Conservation (phyloP, 2,329 filamentous ascomycete genomes). For the Microdochium bolleyi region DNA sequence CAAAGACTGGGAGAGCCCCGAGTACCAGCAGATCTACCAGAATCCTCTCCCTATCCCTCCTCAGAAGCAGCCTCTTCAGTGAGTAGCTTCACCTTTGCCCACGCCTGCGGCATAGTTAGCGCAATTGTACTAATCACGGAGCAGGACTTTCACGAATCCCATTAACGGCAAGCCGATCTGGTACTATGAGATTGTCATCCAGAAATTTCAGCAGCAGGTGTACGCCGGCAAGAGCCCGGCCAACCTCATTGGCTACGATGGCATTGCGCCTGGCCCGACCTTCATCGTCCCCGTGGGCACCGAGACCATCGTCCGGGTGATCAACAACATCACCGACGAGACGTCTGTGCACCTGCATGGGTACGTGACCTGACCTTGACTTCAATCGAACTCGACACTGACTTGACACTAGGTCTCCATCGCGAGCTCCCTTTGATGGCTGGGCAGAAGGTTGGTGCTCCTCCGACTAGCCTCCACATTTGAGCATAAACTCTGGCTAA, state of each 20-base stretch:
- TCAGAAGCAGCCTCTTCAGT: conserved; percentile 30
- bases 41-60: conserved; percentile 35
- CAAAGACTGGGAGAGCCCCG: conserved; percentile 17
- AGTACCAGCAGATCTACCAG: conserved; percentile 27
- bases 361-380: too few species aligned
- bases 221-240: conserved; percentile 24
- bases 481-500: too few species aligned
- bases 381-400: too few species aligned
- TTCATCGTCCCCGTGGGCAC: conserved; percentile 37
- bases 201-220: conserved; percentile 22
- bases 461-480: too few species aligned
- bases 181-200: conserved; percentile 27
- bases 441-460: conserved; percentile 31
- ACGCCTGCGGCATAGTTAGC: background rate
- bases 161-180: conserved; percentile 23
- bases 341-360: conserved; percentile 48
- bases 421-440: conserved; percentile 39
- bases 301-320: conserved; percentile 44
- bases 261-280: conserved; percentile 44
- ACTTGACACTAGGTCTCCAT: too few species aligned
- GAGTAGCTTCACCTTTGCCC: conserved; percentile 9
- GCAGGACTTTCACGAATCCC: conserved; percentile 24
- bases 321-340: conserved; percentile 36
- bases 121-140: background rate
- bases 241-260: conserved; percentile 40